Evolutionary conservation across 208 protist genomes (phyloP).

Genomic region (Trypanosoma mega): DNA sequence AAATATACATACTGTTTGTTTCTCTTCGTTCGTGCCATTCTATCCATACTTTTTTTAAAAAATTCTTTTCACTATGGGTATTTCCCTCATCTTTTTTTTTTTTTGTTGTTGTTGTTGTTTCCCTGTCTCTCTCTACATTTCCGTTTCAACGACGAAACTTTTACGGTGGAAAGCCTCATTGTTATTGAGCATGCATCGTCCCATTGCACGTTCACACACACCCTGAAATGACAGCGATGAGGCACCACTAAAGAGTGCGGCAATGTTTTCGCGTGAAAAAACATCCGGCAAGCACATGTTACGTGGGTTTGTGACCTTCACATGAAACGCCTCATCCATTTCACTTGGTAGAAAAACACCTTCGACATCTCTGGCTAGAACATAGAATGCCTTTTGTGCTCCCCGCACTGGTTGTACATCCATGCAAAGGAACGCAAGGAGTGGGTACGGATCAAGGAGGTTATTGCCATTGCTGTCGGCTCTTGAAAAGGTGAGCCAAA

Average conservation of each 20-base stretch:
- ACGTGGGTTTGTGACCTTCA: conserved; percentile 58
- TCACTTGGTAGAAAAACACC: conserved; percentile 31
- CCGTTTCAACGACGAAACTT: conserved; percentile 33
- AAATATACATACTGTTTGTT: background rate
- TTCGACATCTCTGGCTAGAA: conserved; percentile 34
- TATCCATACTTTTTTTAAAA: background rate
- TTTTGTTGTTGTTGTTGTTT: background rate
- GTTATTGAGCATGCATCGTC: conserved; percentile 80
- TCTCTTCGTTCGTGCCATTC: background rate
- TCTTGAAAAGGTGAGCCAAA: conserved; percentile 77
- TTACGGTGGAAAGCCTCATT: conserved; percentile 65
- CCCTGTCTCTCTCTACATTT: conserved; percentile 16
- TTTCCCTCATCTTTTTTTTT: background rate
- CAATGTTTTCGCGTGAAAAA: conserved; percentile 55
- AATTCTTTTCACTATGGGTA: background rate
- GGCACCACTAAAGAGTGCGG: conserved; percentile 43
- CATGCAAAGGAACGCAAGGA: conserved; percentile 76
- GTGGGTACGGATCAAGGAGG: conserved; percentile 42
- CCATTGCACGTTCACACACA: conserved; percentile 60
- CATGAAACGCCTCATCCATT: conserved; percentile 52
- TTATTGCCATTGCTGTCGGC: conserved; percentile 25
- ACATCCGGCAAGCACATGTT: conserved; percentile 53
- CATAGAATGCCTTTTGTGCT: conserved; percentile 79
- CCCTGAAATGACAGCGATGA: conserved; percentile 50
- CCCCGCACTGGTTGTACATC: conserved; percentile 82